phyloP scores from a whole-genome alignment of 1,284 basidiomycete genomes.

The Volvariella volvacea region DNA sequence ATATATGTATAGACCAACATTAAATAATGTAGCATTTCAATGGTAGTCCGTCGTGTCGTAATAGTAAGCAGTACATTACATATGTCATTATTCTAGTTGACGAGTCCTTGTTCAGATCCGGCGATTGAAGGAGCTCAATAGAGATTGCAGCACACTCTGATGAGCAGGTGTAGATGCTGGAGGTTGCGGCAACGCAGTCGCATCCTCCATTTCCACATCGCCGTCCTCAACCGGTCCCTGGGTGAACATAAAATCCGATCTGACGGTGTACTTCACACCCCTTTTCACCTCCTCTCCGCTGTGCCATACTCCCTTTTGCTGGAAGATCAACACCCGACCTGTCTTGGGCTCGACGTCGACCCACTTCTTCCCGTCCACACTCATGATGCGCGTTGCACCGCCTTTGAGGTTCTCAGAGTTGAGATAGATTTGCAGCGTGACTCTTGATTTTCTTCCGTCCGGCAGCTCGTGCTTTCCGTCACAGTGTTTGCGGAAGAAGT shows the following conservation, averaged over 20 bases:
- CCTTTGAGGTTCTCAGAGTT: constrained; percentile 22
- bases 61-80: no score
- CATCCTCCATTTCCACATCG: no score
- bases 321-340: constrained; percentile 30
- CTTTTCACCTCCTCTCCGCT: constrained; percentile 27
- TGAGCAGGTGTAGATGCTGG: no score
- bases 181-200: no score
- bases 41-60: no score
- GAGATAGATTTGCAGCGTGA: constrained; percentile 31
- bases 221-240: no score
- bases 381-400: constrained; percentile 26
- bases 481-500: constrained; percentile 27
- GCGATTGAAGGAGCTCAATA: no score
- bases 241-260: constrained; percentile 29
- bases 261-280: constrained; percentile 26
- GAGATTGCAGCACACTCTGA: no score
- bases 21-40: no score
- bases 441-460: constrained; percentile 22
- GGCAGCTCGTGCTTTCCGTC: constrained; percentile 24
- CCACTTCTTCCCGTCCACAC: constrained; percentile 11
- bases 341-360: constrained; percentile 28
- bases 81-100: no score
- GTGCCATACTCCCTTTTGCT: constrained; percentile 24
- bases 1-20: no score
- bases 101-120: no score